These are phyloP conservation scores for Symbiodinium pilosum DNA, from an alignment of 73 alveolate species.

Conservation along the genomic window DNA sequence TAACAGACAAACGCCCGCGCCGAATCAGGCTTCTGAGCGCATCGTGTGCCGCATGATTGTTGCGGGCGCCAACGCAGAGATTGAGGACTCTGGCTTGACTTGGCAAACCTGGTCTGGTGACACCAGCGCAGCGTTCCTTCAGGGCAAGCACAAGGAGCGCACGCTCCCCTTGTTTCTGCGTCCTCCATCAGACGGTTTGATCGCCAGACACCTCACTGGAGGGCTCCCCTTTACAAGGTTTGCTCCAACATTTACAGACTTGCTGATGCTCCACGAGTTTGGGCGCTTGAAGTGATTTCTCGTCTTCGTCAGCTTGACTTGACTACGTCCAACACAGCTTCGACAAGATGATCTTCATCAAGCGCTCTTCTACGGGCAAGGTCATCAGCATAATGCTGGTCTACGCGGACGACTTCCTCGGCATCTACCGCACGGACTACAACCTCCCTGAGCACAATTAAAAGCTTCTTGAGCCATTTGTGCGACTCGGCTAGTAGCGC, in stretches of 20 bases:
- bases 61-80: background rate
- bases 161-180: background rate
- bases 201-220: background rate
- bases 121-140: background rate
- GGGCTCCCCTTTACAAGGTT: background rate
- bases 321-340: background rate
- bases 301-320: background rate
- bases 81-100: background rate
- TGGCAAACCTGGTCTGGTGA: background rate
- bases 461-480: no score
- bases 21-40: background rate
- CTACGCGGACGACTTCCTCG: slow-evolving; percentile 42
- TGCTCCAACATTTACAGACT: background rate
- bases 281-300: slow-evolving; percentile 5
- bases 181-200: slow-evolving; percentile 19
- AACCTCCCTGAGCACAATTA: no score
- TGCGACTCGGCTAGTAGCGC: no score
- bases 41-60: background rate
- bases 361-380: background rate
- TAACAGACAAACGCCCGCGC: background rate
- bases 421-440: background rate
- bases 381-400: slow-evolving; percentile 9
- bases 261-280: background rate
- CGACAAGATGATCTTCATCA: background rate
- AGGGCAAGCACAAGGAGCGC: slow-evolving; percentile 1